These are phyloP conservation scores for Urtica urens DNA, from an alignment of 306 rosid genomes.

Conservation along the genomic window DNA sequence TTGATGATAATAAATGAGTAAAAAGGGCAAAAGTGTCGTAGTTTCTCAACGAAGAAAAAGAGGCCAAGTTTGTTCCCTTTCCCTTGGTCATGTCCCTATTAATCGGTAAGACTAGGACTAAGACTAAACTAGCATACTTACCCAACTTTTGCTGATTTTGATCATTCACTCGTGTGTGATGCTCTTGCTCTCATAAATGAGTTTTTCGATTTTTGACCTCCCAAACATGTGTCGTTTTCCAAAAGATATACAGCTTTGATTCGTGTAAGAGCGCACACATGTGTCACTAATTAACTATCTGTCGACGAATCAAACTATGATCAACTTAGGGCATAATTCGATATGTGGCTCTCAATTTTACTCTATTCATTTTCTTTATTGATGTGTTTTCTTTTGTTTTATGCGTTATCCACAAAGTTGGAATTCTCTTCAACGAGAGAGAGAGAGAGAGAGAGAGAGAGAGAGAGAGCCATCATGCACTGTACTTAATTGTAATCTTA, in stretches of 20 bases:
- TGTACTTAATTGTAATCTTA: conserved; percentile 3
- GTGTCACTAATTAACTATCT: too few species aligned
- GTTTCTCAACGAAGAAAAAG: neutral
- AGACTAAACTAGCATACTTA: too few species aligned
- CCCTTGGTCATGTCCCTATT: too few species aligned
- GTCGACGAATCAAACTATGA: neutral
- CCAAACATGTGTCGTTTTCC: neutral
- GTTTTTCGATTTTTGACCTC: neutral
- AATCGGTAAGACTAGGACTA: too few species aligned
- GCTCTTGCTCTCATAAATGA: neutral
- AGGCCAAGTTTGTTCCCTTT: too few species aligned
- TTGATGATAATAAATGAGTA: too few species aligned
- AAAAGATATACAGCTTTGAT: neutral
- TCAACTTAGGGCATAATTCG: neutral
- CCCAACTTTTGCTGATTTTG: neutral
- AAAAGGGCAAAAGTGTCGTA: too few species aligned
- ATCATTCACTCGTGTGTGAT: conserved; percentile 8
- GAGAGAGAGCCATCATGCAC: neutral
- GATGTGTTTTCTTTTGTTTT: neutral
- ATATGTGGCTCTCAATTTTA: neutral
- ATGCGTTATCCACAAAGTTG: conserved; percentile 8
- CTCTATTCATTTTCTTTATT: neutral
- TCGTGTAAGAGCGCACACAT: neutral
- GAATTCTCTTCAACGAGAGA: neutral
- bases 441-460: too few species aligned